phyloP scores from a whole-genome alignment of 805 yeast genomes.

The Henningerozyma blattae region DNA sequence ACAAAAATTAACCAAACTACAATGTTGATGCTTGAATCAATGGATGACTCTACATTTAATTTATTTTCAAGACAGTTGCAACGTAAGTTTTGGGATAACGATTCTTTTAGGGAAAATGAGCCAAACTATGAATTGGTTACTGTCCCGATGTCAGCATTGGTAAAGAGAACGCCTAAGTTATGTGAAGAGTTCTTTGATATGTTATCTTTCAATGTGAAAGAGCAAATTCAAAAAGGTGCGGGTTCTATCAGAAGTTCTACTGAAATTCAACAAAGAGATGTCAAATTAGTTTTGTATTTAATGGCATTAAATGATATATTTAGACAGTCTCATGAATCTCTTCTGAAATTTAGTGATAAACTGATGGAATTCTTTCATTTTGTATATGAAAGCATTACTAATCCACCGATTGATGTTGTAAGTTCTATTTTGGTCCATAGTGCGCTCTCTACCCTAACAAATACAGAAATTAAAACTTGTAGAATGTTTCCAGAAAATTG shows the following conservation, averaged over 20 bases:
- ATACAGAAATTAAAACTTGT: conserved; percentile 45
- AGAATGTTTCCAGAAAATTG: conserved; percentile 40
- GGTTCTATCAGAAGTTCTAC: conserved; percentile 57
- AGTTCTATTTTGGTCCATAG: conserved; percentile 57
- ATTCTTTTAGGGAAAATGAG: conserved; percentile 45
- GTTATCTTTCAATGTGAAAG: conserved; percentile 35
- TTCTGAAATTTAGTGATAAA: conserved; percentile 34
- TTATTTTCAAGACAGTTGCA: conserved; percentile 29
- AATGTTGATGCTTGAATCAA: conserved; percentile 42
- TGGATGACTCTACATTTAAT: conserved; percentile 43
- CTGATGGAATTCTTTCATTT: conserved; percentile 28
- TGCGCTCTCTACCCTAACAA: conserved; percentile 49
- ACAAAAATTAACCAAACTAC: conserved; percentile 33
- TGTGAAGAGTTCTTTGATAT: conserved; percentile 16
- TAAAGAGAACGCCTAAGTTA: conserved; percentile 37
- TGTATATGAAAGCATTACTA: conserved; percentile 21
- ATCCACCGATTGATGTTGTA: conserved; percentile 48
- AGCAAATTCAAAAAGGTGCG: conserved; percentile 69
- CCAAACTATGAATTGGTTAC: conserved; percentile 58
- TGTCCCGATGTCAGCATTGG: conserved; percentile 59
- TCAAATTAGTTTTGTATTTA: conserved; percentile 57
- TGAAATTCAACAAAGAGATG: conserved; percentile 69
- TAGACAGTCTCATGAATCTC: conserved; percentile 48
- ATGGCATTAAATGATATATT: conserved; percentile 58
- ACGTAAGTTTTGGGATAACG: conserved; percentile 31